Percentiles rank a stretch among this genome's conserved stretches.
These are phyloP conservation scores for Pichia sp. DNA, from an alignment of 1,139 yeast species.

Conservation along the genomic window DNA sequence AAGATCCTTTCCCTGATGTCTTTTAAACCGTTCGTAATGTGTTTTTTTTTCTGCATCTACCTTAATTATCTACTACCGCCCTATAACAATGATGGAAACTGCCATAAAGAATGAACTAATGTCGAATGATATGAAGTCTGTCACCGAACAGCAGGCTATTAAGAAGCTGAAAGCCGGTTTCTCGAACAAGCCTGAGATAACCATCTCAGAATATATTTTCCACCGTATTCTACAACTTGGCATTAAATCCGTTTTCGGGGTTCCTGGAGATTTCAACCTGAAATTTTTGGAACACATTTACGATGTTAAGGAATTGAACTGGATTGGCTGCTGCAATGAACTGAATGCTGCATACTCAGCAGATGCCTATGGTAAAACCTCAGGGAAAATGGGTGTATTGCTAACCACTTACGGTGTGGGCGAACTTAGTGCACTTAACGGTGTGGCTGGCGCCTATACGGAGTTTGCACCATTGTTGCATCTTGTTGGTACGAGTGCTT, in stretches of 20 bases:
- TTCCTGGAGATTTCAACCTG: slow-evolving; percentile 60
- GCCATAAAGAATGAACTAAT: background rate
- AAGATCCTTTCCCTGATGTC: no score
- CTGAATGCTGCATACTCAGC: slow-evolving; percentile 71
- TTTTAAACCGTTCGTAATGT: background rate
- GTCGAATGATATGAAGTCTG: background rate
- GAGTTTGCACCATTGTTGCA: slow-evolving; percentile 77
- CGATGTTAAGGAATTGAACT: slow-evolving; percentile 39
- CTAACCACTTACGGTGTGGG: slow-evolving; percentile 80
- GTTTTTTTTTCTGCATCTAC: background rate
- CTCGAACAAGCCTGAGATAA: slow-evolving; percentile 15
- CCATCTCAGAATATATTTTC: slow-evolving; percentile 33
- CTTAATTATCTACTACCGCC: background rate
- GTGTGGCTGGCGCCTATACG: slow-evolving; percentile 76
- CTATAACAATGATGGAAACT: background rate
- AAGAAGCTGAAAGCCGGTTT: background rate
- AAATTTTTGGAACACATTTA: slow-evolving; percentile 52
- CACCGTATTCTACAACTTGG: slow-evolving; percentile 29
- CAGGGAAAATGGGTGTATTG: slow-evolving; percentile 41
- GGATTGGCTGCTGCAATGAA: slow-evolving; percentile 64
- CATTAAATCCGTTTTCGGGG: slow-evolving; percentile 36
- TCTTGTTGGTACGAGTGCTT: slow-evolving; percentile 74
- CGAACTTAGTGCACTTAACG: slow-evolving; percentile 80
- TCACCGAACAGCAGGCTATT: background rate
- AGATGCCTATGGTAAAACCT: slow-evolving; percentile 67